Evolutionary conservation across 768 basidiomycete genomes (phyloP).

Genomic region (Podaxis mareebaensis): DNA sequence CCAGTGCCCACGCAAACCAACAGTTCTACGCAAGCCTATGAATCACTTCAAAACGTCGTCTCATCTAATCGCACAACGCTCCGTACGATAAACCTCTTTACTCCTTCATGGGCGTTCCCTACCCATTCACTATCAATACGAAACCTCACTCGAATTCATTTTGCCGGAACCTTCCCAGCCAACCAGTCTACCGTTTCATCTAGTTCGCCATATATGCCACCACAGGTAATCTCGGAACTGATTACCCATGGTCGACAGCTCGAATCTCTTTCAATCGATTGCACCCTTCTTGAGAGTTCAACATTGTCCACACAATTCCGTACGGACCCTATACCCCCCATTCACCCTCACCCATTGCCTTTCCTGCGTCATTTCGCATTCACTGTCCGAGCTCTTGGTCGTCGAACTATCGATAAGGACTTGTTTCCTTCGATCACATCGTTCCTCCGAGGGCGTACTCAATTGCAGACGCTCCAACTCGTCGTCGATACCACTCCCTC

Average conservation of each 20-base stretch:
- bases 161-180: conserved; percentile 55
- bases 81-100: conserved; percentile 55
- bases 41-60: conserved; percentile 46
- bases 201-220: conserved; percentile 24
- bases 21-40: conserved; percentile 36
- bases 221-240: conserved; percentile 57
- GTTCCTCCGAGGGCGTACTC: conserved; percentile 57
- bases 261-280: conserved; percentile 55
- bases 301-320: conserved; percentile 49
- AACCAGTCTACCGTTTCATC: conserved; percentile 29
- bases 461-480: conserved; percentile 55
- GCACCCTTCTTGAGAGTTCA: conserved; percentile 53
- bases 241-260: conserved; percentile 62
- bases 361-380: conserved; percentile 69
- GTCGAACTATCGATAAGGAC: conserved; percentile 53
- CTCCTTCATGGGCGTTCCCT: conserved; percentile 59
- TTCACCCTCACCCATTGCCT: conserved; percentile 31
- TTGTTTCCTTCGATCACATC: conserved; percentile 70
- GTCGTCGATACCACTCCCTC: conserved; percentile 47
- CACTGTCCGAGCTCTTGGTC: conserved; percentile 41
- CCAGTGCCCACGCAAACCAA: conserved; percentile 13
- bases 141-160: conserved; percentile 64
- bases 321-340: conserved; percentile 13
- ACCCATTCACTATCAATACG: conserved; percentile 52
- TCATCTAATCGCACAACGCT: conserved; percentile 52